Percentiles rank a stretch among this genome's conserved stretches.
Evolutionary conservation across 495 filamentous ascomycete genomes (phyloP).

Genomic region (Pseudoneurospora amorphoporcata): DNA sequence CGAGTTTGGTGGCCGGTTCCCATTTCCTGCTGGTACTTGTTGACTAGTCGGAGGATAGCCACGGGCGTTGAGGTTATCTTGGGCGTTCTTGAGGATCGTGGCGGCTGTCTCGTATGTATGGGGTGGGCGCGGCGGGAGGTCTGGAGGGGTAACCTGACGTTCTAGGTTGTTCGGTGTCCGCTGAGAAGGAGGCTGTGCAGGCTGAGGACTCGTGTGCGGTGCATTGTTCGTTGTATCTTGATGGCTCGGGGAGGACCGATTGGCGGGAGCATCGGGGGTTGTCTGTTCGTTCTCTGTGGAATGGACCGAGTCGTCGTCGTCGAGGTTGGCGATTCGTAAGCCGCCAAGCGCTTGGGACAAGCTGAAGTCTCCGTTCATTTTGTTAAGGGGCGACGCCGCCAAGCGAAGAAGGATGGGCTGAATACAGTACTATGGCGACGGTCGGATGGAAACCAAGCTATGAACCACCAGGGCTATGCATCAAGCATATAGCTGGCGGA

Average conservation of each 20-base stretch:
- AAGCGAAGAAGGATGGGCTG: not conserved
- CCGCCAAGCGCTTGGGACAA: conserved; percentile 89
- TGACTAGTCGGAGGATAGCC: conserved; percentile 2
- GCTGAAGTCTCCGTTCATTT: conserved; percentile 87
- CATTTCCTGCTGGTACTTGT: not conserved
- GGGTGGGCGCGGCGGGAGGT: conserved; percentile 22
- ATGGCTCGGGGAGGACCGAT: conserved; percentile 4
- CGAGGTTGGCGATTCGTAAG: conserved; percentile 93
- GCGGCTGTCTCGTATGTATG: conserved; percentile 29
- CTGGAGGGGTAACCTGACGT: conserved; percentile 15
- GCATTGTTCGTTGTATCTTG: not conserved
- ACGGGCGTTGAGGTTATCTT: conserved; percentile 21
- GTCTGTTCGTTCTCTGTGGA: conserved; percentile 32
- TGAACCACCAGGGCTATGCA: not conserved
- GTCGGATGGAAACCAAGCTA: not conserved
- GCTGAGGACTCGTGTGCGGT: not conserved
- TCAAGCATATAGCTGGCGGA: not conserved
- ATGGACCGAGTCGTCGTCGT: conserved; percentile 58
- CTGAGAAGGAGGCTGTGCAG: conserved; percentile 1
- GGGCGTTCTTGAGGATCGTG: conserved; percentile 23
- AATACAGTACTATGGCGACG: not conserved
- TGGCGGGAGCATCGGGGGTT: conserved; percentile 14
- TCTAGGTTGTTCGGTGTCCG: conserved; percentile 2
- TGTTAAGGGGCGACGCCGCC: conserved; percentile 9
- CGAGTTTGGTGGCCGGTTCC: conserved; percentile 19